A percentile compares a stretch with the other conserved stretches of the same genome.
Conservation (phyloP, 2,329 filamentous ascomycete genomes). For the Camillea tinctor region DNA sequence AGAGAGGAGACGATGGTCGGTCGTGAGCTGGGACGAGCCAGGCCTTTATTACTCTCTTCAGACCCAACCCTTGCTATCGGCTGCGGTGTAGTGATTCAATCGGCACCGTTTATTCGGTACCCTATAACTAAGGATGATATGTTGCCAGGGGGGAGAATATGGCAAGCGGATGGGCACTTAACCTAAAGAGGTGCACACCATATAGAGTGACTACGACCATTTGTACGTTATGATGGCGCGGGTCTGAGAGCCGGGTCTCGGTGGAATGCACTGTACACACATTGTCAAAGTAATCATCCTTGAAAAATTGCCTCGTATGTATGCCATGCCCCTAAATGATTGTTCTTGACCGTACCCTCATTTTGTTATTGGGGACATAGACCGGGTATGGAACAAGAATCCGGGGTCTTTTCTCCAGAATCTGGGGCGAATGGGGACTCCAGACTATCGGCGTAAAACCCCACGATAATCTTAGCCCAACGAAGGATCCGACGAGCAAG, state of each 20-base stretch:
- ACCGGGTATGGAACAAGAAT: not conserved
- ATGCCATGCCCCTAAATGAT: no score
- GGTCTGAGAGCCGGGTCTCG: not conserved
- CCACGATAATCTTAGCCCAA: not conserved
- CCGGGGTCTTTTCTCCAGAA: not conserved
- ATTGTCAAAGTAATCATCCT: not conserved
- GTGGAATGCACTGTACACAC: no score
- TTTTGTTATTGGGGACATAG: not conserved
- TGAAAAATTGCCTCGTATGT: not conserved
- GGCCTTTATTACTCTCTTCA: not conserved
- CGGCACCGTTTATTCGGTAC: not conserved
- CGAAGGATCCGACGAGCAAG: not conserved
- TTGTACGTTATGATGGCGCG: not conserved
- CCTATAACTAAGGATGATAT: not conserved
- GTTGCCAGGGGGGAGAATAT: not conserved
- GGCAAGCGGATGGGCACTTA: not conserved
- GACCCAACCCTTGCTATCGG: not conserved
- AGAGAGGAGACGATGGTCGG: not conserved
- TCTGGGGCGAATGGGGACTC: not conserved
- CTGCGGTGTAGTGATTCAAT: not conserved
- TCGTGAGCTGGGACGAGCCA: not conserved
- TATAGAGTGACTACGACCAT: not conserved
- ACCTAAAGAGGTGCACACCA: not conserved
- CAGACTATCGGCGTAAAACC: not conserved
- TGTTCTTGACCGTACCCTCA: no score